phyloP scores from a whole-genome alignment of 345 rosid genomes.

The Aegle marmelos region DNA sequence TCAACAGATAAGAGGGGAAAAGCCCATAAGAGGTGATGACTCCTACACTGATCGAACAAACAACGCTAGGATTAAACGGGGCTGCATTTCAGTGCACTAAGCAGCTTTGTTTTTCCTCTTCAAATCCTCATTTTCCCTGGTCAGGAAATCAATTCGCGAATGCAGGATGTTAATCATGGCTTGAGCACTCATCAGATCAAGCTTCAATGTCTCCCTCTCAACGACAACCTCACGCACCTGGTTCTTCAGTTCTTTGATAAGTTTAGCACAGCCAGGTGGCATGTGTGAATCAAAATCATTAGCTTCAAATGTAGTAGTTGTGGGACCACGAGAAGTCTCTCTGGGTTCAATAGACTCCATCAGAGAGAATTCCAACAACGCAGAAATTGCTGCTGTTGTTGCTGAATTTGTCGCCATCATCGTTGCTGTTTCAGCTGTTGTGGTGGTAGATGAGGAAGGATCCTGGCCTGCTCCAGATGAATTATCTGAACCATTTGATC shows the following conservation, averaged over 20 bases:
- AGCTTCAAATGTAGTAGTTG: slow-evolving; percentile 21
- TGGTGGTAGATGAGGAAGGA: slow-evolving; percentile 64
- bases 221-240: slow-evolving; percentile 67
- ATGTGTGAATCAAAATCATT: slow-evolving; percentile 34
- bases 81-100: neutral
- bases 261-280: slow-evolving; percentile 47
- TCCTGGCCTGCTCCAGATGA: slow-evolving; percentile 59
- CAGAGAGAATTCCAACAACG: slow-evolving; percentile 77
- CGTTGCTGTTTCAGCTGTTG: slow-evolving; percentile 47
- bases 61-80: slow-evolving; percentile 6
- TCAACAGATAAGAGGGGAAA: neutral
- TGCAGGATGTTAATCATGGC: slow-evolving; percentile 80
- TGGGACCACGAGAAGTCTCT: slow-evolving; percentile 27
- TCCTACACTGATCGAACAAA: slow-evolving; percentile 7
- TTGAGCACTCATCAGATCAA: slow-evolving; percentile 79
- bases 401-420: slow-evolving; percentile 34
- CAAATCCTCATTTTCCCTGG: slow-evolving; percentile 69
- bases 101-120: slow-evolving; percentile 35
- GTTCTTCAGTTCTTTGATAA: slow-evolving; percentile 52
- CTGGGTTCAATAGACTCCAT: slow-evolving; percentile 51
- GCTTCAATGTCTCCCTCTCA: slow-evolving; percentile 67
- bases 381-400: slow-evolving; percentile 64
- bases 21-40: neutral
- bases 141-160: slow-evolving; percentile 53
- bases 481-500: slow-evolving; percentile 47